Evolutionary conservation across 176 grass and related monocot species (phyloP).

Genomic region (Oryza glaberrima): DNA sequence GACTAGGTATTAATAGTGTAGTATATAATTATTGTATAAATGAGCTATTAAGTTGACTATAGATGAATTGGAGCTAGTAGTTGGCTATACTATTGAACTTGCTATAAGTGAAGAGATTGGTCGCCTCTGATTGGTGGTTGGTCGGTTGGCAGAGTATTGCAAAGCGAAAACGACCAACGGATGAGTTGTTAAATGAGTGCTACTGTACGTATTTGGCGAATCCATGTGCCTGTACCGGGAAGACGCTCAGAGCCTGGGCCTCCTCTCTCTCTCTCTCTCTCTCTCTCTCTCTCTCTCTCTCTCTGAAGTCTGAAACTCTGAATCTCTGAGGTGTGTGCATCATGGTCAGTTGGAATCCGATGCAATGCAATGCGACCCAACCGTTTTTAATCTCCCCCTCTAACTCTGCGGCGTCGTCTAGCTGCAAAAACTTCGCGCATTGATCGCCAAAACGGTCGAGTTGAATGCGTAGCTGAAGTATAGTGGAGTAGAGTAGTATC

Average conservation of each 20-base stretch:
- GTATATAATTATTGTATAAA: no score
- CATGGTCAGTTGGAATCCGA: slow-evolving; percentile 47
- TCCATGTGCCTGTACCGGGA: slow-evolving; percentile 36
- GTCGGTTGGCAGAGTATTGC: slow-evolving; percentile 7
- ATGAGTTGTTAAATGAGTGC: slow-evolving; percentile 30
- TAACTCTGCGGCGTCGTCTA: slow-evolving; percentile 26
- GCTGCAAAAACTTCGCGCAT: neutral
- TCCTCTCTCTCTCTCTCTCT: neutral
- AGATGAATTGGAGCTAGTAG: no score
- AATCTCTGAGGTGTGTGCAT: neutral
- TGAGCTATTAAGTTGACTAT: no score
- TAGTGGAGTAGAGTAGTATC: neutral
- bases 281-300: neutral
- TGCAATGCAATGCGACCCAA: slow-evolving; percentile 30
- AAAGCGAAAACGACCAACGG: neutral
- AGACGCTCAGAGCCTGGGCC: slow-evolving; percentile 14
- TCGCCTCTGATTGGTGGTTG: slow-evolving; percentile 9
- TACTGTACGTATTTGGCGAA: neutral
- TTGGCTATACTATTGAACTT: no score
- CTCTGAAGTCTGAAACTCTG: neutral
- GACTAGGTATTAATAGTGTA: no score
- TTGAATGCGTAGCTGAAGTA: neutral
- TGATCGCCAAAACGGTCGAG: neutral
- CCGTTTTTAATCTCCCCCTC: slow-evolving; percentile 20
- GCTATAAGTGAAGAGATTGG: neutral